Conservation (phyloP, 31 red algal genomes). For the Asparagopsis taxiformis region DNA sequence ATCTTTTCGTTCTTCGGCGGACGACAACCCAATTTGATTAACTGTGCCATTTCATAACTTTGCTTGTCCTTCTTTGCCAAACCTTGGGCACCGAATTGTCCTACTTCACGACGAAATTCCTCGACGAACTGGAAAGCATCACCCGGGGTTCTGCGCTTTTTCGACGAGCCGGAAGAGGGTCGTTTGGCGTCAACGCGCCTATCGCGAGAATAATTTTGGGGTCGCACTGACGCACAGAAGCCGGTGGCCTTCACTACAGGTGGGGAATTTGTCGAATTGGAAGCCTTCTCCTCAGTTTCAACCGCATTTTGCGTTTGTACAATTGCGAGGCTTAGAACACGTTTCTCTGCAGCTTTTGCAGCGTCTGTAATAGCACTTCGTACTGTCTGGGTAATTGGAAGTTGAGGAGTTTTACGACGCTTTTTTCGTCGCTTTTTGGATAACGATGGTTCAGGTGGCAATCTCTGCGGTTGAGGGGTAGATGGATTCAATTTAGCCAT, state of each 20-base stretch:
- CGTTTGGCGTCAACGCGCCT: neutral
- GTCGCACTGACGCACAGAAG: too few relatives aligned
- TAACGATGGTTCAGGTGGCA: neutral
- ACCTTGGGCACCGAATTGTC: constrained; percentile 41
- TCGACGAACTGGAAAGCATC: constrained; percentile 40
- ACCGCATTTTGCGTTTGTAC: constrained; percentile 10
- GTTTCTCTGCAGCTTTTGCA: constrained; percentile 6
- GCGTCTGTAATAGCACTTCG: neutral
- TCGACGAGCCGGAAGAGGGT: neutral
- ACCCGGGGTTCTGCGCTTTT: neutral
- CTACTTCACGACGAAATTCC: constrained; percentile 45
- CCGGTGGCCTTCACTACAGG: neutral
- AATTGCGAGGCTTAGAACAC: constrained; percentile 12
- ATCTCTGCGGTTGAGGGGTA: neutral
- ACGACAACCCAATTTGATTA: constrained; percentile 47
- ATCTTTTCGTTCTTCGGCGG: constrained; percentile 44
- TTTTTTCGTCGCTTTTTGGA: neutral
- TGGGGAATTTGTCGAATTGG: neutral
- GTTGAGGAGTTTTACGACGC: neutral
- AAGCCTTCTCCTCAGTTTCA: too few relatives aligned
- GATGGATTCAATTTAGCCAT: neutral
- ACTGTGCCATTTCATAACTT: constrained; percentile 23
- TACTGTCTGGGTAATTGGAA: neutral
- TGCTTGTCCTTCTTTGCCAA: constrained; percentile 26
- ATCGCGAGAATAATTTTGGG: too few relatives aligned